Base-by-base conservation (phyloP, 179 eudicot species). In the Drosera spatulata region DNA sequence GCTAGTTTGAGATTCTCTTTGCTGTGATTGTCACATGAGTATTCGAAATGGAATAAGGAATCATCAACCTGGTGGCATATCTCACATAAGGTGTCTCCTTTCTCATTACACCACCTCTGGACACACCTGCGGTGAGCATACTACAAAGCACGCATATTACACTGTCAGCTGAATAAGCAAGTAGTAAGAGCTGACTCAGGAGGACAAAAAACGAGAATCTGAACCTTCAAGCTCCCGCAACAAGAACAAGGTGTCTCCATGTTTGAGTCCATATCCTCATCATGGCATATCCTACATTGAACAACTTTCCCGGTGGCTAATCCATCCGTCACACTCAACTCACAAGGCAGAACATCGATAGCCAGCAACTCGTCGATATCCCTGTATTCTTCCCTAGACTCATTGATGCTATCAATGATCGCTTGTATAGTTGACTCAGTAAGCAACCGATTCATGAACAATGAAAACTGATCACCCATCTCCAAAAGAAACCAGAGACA, bases 231-330 rank as follows among this genome's bases (percentile, higher is more conserved):
- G 77, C 91, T 94, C 49, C 99, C 99, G 77, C 80, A 71, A 68
- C 99, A 94, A 62, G 87, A 83, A 73, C 99, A 94, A 75, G 99
- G 99, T n/a, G 85, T 69, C 68, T 94, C 97, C 95, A 89, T 83
- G 45, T 79, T 78, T 3, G 83, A 85, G 72, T 90, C 87, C 47
- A 70, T 68, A 65, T 80, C 99, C 63, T 94, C 99, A 67, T 86
- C 99, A 57, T 85, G 97, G 61, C 99, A 94, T 70, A 94, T 94
- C 75, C 94, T 87, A 66, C 99, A 94, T 69, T 90, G 97, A 4
- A 85, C 94, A 59, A 86, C 39, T 60, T 90, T 89, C 72, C 82
- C 66, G 0, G 85, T 77, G 3, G 80, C 60, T 2, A 59, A 56
- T 58, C 62, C 64, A 55, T 71, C 73, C 48, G 50, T 72, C 0